Conservation (phyloP, 164 flowering plant genomes). For the Tinospora cordifolia region DNA sequence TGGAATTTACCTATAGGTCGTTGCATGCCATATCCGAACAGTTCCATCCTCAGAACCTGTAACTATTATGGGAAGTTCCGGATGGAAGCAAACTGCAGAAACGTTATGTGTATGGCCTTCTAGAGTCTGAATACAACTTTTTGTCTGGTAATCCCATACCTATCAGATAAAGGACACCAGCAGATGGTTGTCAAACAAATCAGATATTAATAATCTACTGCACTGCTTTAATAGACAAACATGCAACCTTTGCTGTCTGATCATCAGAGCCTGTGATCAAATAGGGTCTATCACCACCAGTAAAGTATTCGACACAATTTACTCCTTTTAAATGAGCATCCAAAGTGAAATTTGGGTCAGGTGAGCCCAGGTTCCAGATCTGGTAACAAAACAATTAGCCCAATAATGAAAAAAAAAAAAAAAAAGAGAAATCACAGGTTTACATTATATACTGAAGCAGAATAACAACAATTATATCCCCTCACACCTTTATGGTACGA, state of each 20-base stretch:
- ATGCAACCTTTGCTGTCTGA: conserved; percentile 81
- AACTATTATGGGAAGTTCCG: conserved; percentile 79
- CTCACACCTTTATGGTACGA: conserved; percentile 76
- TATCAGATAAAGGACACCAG: conserved; percentile 18
- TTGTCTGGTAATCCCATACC: conserved; percentile 94
- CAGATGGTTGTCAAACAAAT: conserved; percentile 2
- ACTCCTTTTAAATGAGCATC: conserved; percentile 92
- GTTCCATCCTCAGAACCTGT: conserved; percentile 96
- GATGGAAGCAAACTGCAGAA: conserved; percentile 80
- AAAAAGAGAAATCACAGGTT: not conserved
- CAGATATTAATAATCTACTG: not conserved
- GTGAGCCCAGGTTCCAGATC: conserved; percentile 95
- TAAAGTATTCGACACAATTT: conserved; percentile 85
- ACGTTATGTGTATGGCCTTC: conserved; percentile 92
- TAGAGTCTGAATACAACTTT: conserved; percentile 81
- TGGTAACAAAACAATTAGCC: conserved; percentile 17
- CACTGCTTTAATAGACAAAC: not conserved
- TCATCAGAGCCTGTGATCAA: conserved; percentile 92
- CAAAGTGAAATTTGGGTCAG: conserved; percentile 75
- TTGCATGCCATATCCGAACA: conserved; percentile 84
- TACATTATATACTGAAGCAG: not conserved
- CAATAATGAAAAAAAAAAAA: conserved; percentile 1
- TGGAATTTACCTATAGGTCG: conserved; percentile 60
- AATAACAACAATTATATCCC: not conserved
- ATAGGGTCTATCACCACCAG: conserved; percentile 85